Base-by-base conservation (phyloP, 345 rosid genomes). In the Theobroma cacao region DNA sequence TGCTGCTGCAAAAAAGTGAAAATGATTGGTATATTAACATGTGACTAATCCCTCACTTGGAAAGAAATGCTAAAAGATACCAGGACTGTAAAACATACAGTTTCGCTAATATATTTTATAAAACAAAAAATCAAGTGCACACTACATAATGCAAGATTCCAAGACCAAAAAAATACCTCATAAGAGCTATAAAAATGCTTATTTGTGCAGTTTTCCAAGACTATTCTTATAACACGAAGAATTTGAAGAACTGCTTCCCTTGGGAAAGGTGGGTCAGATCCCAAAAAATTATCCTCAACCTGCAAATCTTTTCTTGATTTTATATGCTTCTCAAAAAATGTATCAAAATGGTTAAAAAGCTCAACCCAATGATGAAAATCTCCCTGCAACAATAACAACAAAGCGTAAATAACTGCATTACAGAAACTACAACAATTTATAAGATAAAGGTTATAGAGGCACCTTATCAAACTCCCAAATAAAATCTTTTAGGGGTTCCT, bases 281-380 rank as follows among this genome's bases (percentile, higher is more conserved):
- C 94, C 80, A 88, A 87, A 87, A 86, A 83, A 79, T 85, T 83
- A 34, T 92, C 96, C 77, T 92, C 98, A 70, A 93, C 75, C 83
- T 87, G 96, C 80, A 95, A 83, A 87, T 95, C 99, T 84, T 88
- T 92, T 78, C 98, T 93, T 43, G 83, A 81, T 85, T 95, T 93
- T 70, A 93, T 82, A 75, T 91, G 90, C 90, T 95, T 93, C 85
- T 93, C 98, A 80, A 95, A 95, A 88, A 86, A 92, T 72, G 94
- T 86, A 87, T 92, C 99, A 80, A 95, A 95, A 82, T 93, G 86
- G 87, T 93, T 94, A 80, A 95, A 93, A 77, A 93, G 98, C 81
- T 95, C 99, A 84, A 92, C 93, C 99, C 99, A 95, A 38, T 95
- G 99, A 88, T 93, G 97, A 80, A 95, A 95, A 85, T 95, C 98